Conservation (phyloP, 2,329 filamentous ascomycete species). For the Fusarium succisae region DNA sequence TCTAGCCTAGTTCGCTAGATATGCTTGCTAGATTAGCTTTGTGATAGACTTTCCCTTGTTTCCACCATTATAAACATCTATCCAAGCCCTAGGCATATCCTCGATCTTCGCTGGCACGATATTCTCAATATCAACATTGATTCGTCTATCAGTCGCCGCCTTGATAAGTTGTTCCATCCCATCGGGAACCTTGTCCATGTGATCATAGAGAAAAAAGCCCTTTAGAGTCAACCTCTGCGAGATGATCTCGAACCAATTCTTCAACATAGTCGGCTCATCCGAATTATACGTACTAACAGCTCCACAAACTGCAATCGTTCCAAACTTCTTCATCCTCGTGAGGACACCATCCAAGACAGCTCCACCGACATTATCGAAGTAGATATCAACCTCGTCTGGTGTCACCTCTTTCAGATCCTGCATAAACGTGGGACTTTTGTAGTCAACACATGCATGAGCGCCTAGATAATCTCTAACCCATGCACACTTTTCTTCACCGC, state of each 20-base stretch:
- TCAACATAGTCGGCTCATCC: not conserved
- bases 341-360: not conserved
- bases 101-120: conserved; percentile 7
- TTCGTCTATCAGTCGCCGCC: not conserved
- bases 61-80: conserved; percentile 7
- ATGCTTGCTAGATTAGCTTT: not conserved
- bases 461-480: conserved; percentile 28
- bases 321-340: conserved; percentile 4
- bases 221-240: not conserved
- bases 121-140: conserved; percentile 12
- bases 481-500: conserved; percentile 28
- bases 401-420: not conserved
- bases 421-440: conserved; percentile 9
- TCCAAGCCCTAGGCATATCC: conserved; percentile 21
- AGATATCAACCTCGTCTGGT: conserved; percentile 1
- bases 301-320: not conserved
- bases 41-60: conserved; percentile 21
- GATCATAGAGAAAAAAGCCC: conserved; percentile 6
- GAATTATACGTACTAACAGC: not conserved
- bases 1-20: too few relatives aligned
- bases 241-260: conserved; percentile 12
- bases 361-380: conserved; percentile 16
- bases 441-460: conserved; percentile 24
- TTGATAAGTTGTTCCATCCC: not conserved
- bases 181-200: not conserved